These are phyloP conservation scores for Prunus mira DNA, from an alignment of 306 rosid species.

Conservation along the genomic window DNA sequence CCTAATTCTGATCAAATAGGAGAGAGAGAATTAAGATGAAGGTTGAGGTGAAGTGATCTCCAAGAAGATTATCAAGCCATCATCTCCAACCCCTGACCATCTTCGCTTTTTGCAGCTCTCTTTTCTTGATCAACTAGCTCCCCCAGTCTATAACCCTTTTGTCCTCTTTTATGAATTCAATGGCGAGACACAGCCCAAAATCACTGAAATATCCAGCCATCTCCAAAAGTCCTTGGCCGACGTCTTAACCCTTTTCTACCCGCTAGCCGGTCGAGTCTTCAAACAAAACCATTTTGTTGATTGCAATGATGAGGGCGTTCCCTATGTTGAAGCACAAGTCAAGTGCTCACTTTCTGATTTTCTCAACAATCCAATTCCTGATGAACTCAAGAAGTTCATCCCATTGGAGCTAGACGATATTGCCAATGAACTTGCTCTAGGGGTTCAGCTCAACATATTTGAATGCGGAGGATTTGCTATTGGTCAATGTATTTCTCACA, in stretches of 20 bases:
- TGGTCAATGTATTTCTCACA: constrained; percentile 26
- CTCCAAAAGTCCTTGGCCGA: constrained; percentile 28
- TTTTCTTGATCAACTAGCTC: constrained; percentile 54
- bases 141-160: constrained; percentile 31
- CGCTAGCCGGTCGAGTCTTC: constrained; percentile 21
- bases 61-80: constrained; percentile 38
- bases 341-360: constrained; percentile 6
- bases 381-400: constrained; percentile 22
- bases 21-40: too few species aligned
- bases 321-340: constrained; percentile 19
- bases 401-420: constrained; percentile 21
- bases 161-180: constrained; percentile 31
- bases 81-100: constrained; percentile 38
- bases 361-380: constrained; percentile 10
- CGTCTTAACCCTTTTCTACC: constrained; percentile 28
- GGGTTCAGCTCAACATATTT: constrained; percentile 31
- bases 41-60: constrained; percentile 26
- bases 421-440: neutral
- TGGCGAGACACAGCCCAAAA: neutral
- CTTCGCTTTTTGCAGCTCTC: constrained; percentile 44
- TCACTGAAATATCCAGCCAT: constrained; percentile 12
- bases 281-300: constrained; percentile 17
- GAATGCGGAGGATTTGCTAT: constrained; percentile 25
- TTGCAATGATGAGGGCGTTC: constrained; percentile 32
- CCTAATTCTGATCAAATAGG: too few species aligned